Percentiles rank a stretch among this genome's conserved stretches.
Evolutionary conservation across 352 stramenopile genomes (phyloP).

Genomic region (Pythium phragmiticola): DNA sequence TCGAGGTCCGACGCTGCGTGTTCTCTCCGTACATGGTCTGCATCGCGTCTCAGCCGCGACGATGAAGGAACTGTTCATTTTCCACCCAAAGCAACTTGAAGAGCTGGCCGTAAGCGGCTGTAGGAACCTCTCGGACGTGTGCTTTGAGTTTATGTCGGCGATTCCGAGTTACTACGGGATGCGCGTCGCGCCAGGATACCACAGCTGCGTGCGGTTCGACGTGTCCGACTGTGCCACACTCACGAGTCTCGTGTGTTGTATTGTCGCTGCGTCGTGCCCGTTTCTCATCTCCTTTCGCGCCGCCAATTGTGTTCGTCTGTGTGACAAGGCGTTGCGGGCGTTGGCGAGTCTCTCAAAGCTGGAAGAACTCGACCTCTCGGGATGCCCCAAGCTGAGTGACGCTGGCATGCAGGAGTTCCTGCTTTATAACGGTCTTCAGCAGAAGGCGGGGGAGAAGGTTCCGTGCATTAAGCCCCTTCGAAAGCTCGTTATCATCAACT

Average conservation of each 20-base stretch:
- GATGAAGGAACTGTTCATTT: conserved; percentile 50
- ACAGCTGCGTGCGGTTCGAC: conserved; percentile 44
- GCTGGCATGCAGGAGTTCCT: conserved; percentile 46
- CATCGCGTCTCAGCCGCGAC: conserved; percentile 36
- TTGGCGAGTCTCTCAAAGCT: conserved; percentile 53
- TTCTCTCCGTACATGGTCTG: conserved; percentile 45
- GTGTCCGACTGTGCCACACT: conserved; percentile 49
- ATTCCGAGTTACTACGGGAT: conserved; percentile 59
- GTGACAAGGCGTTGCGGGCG: conserved; percentile 54
- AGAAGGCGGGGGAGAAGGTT: background rate
- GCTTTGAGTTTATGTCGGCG: conserved; percentile 55
- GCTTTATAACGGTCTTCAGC: conserved; percentile 30
- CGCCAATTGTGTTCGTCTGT: conserved; percentile 40
- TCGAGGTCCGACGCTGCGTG: conserved; percentile 31
- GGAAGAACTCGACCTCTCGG: conserved; percentile 52
- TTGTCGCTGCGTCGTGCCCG: conserved; percentile 63
- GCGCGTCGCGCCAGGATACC: conserved; percentile 42
- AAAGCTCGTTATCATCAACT: conserved; percentile 6
- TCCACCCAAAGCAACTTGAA: conserved; percentile 44
- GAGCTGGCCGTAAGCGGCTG: conserved; percentile 63
- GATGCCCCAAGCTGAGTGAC: conserved; percentile 47
- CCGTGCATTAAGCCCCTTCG: conserved; percentile 15
- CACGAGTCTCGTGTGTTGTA: conserved; percentile 57
- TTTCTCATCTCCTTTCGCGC: conserved; percentile 45
- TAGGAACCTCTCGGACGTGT: conserved; percentile 41